These are phyloP conservation scores for Penicillium soppii DNA, from an alignment of 495 filamentous ascomycete species.

Conservation along the genomic window DNA sequence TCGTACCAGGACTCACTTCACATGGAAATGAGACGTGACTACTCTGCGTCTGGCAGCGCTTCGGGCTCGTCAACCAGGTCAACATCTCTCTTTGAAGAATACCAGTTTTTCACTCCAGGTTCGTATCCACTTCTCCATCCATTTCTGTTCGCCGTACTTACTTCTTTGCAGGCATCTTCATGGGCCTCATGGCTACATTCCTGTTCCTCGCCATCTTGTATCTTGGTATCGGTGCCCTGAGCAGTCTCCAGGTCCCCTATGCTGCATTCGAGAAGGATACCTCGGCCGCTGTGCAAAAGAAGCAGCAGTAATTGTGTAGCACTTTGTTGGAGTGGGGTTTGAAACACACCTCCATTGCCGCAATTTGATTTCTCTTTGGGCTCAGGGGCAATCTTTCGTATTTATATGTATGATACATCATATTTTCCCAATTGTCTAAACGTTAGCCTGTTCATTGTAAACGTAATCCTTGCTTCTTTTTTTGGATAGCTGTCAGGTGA, in stretches of 20 bases:
- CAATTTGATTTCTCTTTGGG: constrained; percentile 15
- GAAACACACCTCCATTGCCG: constrained; percentile 5
- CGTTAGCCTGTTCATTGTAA: constrained; percentile 2
- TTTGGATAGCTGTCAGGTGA: constrained; percentile 28
- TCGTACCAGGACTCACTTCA: constrained; percentile 50
- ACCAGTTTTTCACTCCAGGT: constrained; percentile 84
- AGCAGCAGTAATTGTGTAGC: constrained; percentile 55
- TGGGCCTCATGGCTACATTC: constrained; percentile 66
- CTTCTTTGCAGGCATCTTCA: constrained; percentile 67
- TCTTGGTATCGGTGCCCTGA: constrained; percentile 71
- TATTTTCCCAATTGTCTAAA: background rate
- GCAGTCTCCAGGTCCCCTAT: constrained; percentile 83
- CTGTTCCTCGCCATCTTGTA: constrained; percentile 74
- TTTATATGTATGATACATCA: constrained; percentile 28
- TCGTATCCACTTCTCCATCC: constrained; percentile 14
- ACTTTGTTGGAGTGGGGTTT: constrained; percentile 1
- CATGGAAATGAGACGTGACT: constrained; percentile 61
- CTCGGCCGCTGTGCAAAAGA: constrained; percentile 81
- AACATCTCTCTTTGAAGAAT: constrained; percentile 79
- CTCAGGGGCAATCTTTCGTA: constrained; percentile 10
- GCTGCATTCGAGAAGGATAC: constrained; percentile 96
- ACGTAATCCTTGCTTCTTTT: constrained; percentile 12
- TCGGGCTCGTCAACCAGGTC: constrained; percentile 10
- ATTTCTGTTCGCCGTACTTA: constrained; percentile 7
- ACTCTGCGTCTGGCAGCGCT: constrained; percentile 25